Percentiles rank a stretch among this genome's conserved stretches.
Evolutionary conservation across 129 eudicot species (phyloP).

Genomic region (Artemisia tridentata): DNA sequence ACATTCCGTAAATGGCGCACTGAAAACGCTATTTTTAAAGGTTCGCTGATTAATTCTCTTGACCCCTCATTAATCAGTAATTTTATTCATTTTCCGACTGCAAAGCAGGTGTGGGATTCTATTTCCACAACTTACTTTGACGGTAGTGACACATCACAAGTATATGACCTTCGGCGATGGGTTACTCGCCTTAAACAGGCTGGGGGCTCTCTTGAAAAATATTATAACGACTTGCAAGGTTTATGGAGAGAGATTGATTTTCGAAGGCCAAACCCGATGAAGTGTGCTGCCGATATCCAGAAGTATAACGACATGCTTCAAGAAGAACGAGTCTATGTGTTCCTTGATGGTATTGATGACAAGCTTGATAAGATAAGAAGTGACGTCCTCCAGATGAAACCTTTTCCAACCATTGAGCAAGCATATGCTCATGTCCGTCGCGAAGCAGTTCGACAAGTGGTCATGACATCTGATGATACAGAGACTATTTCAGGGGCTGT

Average conservation of each 20-base stretch:
- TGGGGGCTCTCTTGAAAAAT: background rate
- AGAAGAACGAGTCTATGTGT: background rate
- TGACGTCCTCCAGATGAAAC: background rate
- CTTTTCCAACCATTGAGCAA: background rate
- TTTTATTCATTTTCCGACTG: background rate
- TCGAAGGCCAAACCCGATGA: background rate
- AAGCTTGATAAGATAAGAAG: background rate
- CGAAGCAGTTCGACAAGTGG: too few species aligned
- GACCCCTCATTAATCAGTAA: background rate
- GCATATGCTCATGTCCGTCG: background rate
- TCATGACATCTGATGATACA: too few species aligned
- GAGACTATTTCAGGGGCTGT: too few species aligned
- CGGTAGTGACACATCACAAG: background rate
- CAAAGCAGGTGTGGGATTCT: background rate
- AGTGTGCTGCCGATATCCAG: background rate
- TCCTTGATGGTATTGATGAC: background rate
- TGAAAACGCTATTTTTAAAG: background rate
- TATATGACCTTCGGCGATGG: background rate
- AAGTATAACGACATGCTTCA: background rate
- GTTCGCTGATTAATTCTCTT: background rate
- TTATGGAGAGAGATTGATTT: background rate
- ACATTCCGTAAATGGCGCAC: background rate
- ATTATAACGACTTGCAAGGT: background rate
- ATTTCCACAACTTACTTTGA: background rate
- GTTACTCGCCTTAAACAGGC: background rate